Evolutionary conservation across 768 basidiomycete genomes (phyloP).

Genomic region (Mrakia frigida): DNA sequence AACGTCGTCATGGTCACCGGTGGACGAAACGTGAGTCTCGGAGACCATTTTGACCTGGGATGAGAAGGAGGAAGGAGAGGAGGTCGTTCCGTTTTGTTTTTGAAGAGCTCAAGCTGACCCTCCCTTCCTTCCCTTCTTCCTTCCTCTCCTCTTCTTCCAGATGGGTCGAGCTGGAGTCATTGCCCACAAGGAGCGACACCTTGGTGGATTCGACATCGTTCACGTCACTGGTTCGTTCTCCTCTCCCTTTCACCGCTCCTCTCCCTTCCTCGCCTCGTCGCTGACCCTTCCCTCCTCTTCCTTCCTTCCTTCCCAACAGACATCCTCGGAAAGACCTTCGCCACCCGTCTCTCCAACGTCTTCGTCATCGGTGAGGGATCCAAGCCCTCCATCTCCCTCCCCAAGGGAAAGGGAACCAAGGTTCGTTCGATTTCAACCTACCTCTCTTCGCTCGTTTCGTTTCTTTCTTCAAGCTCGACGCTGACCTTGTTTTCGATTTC

Average conservation of each 20-base stretch:
- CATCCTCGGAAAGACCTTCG: constrained; percentile 74
- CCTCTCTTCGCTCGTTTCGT: constrained; percentile 71
- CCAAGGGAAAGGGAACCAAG: constrained; percentile 96
- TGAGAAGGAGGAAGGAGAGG: too few species aligned
- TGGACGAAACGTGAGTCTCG: constrained; percentile 66
- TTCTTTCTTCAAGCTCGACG: neutral
- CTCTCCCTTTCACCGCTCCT: neutral
- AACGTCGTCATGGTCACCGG: constrained; percentile 98
- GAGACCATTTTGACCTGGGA: too few species aligned
- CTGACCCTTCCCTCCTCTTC: constrained; percentile 92
- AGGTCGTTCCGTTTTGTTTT: too few species aligned
- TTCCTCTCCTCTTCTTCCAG: neutral
- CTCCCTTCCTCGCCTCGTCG: constrained; percentile 65
- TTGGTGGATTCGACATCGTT: constrained; percentile 97
- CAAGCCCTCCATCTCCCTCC: constrained; percentile 95
- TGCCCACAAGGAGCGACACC: constrained; percentile 84
- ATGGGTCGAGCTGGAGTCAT: constrained; percentile 98
- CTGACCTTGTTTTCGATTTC: constrained; percentile 48
- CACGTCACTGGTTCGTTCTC: constrained; percentile 61
- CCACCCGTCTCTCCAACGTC: constrained; percentile 95
- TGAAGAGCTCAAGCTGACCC: neutral
- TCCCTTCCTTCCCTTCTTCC: neutral
- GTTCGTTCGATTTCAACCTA: too few species aligned
- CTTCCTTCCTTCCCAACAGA: constrained; percentile 83
- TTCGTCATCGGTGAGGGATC: constrained; percentile 93